These are phyloP conservation scores for Diversispora epigaea DNA, from an alignment of 192 early-diverging fungal species.

Conservation along the genomic window DNA sequence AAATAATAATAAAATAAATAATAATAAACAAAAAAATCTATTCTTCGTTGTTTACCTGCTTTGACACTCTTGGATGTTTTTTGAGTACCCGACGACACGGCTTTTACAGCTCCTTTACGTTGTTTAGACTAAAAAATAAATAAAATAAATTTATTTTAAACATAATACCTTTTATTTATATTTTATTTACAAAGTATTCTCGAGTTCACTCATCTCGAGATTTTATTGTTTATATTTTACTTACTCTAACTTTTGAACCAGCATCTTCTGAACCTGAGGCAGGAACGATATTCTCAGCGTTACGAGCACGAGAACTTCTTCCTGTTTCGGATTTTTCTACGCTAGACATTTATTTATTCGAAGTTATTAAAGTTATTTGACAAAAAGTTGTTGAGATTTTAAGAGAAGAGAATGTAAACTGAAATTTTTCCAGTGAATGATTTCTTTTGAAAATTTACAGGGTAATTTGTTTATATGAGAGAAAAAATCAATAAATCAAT, in stretches of 20 bases:
- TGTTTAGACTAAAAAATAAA: neutral
- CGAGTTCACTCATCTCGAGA: constrained; percentile 1
- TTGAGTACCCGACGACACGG: neutral
- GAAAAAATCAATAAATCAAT: too few relatives aligned
- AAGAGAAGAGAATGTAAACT: too few relatives aligned
- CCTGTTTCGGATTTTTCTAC: neutral
- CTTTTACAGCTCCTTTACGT: neutral
- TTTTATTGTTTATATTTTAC: neutral
- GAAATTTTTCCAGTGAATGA: too few relatives aligned
- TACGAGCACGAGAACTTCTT: constrained; percentile 14
- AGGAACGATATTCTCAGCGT: neutral
- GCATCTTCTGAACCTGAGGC: neutral
- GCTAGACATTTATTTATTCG: constrained; percentile 13
- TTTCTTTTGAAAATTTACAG: too few relatives aligned
- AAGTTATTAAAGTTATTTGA: neutral
- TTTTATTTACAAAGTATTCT: neutral
- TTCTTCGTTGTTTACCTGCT: constrained; percentile 10
- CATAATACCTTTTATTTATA: neutral
- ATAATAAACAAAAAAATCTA: neutral
- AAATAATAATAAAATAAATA: neutral
- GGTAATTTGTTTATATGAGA: too few relatives aligned
- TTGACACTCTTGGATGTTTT: constrained; percentile 24
- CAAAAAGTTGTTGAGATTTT: too few relatives aligned
- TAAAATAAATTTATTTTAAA: neutral
- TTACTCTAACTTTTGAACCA: neutral